Evolutionary conservation across 1,284 basidiomycete species (phyloP).

Genomic region (Ustilago nuda): DNA sequence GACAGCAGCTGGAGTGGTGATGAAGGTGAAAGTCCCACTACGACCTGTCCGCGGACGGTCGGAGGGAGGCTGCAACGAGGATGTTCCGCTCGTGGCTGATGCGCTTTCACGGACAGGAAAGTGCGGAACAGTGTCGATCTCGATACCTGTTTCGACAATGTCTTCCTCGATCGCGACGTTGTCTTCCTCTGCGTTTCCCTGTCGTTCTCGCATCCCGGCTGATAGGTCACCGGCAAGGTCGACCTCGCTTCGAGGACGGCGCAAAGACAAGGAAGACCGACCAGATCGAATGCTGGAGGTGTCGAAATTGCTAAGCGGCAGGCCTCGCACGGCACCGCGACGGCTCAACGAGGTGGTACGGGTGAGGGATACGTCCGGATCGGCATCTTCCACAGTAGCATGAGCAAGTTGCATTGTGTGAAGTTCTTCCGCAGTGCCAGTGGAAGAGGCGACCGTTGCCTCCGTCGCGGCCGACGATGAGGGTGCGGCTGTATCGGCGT

Average conservation of each 20-base stretch:
- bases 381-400: conserved; percentile 2
- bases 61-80: conserved; percentile 14
- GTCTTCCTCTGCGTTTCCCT: conserved; percentile 3
- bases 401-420: not conserved
- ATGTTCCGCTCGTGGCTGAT: not conserved
- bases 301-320: conserved; percentile 26
- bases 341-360: conserved; percentile 32
- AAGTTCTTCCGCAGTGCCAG: not conserved
- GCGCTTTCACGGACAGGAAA: not conserved
- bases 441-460: not conserved
- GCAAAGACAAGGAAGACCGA: conserved; percentile 23
- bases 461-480: not conserved
- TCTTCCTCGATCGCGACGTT: conserved; percentile 23
- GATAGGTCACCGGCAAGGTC: not conserved
- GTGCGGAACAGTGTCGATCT: conserved; percentile 22
- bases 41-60: conserved; percentile 22
- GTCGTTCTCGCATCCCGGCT: not conserved
- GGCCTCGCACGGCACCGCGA: conserved; percentile 43
- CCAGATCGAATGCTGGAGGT: conserved; percentile 32
- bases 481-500: not conserved
- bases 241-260: not conserved
- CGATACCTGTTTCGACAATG: conserved; percentile 28
- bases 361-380: conserved; percentile 39
- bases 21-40: conserved; percentile 42
- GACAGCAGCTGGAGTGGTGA: conserved; percentile 41